Conservation (phyloP, 1,284 basidiomycete genomes). For the Agroathelia rolfsii region DNA sequence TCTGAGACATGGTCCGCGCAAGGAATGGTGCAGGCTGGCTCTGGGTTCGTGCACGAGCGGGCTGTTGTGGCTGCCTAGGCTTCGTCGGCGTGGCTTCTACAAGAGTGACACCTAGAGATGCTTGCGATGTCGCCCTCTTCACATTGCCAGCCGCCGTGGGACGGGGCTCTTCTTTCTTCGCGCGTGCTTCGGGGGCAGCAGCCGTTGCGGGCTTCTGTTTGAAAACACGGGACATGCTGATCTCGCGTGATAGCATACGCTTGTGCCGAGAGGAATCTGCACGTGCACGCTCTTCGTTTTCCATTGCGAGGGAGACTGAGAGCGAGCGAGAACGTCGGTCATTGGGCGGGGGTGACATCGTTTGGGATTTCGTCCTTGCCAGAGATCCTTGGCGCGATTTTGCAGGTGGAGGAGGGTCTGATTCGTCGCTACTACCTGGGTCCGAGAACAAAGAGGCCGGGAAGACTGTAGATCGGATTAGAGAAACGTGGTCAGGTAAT, state of each 20-base stretch:
- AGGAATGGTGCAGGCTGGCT: neutral
- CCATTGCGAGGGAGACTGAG: conserved; percentile 48
- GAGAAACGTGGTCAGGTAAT: conserved; percentile 43
- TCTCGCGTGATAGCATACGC: conserved; percentile 46
- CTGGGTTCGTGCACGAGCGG: neutral
- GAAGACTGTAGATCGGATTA: conserved; percentile 61
- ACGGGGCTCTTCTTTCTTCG: conserved; percentile 5
- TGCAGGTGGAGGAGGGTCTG: conserved; percentile 17
- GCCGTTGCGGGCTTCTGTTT: conserved; percentile 23
- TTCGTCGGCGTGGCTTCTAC: conserved; percentile 54
- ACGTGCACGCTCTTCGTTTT: conserved; percentile 37
- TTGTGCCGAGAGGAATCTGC: conserved; percentile 30
- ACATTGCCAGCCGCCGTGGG: conserved; percentile 3
- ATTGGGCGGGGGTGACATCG: too few relatives aligned
- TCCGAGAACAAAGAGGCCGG: conserved; percentile 50
- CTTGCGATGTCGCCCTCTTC: conserved; percentile 7
- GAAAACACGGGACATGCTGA: conserved; percentile 66
- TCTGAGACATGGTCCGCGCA: conserved; percentile 2
- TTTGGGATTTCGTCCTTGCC: conserved; percentile 8
- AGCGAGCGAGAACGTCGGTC: conserved; percentile 60
- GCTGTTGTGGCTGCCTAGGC: conserved; percentile 11
- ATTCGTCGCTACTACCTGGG: conserved; percentile 20
- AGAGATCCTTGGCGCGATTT: too few relatives aligned
- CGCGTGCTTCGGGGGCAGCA: conserved; percentile 18
- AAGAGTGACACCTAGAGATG: conserved; percentile 33